These are phyloP conservation scores for Fusarium piperis DNA, from an alignment of 2,329 filamentous ascomycete species.

Conservation along the genomic window DNA sequence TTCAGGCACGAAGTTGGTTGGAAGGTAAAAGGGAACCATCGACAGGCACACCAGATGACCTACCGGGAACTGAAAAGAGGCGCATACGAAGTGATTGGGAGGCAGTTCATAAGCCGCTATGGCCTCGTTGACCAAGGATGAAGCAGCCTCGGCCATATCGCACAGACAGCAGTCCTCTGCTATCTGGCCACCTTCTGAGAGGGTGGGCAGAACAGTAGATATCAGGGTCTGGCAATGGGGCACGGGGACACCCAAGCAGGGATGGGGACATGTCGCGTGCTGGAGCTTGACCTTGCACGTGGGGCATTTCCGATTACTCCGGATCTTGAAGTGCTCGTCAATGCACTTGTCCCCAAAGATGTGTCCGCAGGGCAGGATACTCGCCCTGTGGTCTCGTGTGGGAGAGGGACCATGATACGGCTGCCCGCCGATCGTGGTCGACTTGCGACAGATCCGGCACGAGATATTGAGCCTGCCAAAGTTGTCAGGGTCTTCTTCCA, in stretches of 20 bases:
- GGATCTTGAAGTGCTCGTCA: fast-evolving
- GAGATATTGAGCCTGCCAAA: background rate
- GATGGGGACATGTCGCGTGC: background rate
- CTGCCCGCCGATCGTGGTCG: background rate
- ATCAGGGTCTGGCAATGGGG: background rate
- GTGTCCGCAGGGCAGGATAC: constrained; percentile 5
- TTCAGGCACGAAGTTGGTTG: background rate
- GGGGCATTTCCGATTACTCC: background rate
- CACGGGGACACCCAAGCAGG: background rate
- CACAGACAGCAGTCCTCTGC: background rate
- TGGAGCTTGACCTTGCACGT: background rate
- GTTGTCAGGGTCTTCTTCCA: background rate
- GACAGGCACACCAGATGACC: too few relatives aligned
- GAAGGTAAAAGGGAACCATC: too few relatives aligned
- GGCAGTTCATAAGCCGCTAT: background rate
- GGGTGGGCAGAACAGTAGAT: background rate
- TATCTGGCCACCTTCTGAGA: background rate
- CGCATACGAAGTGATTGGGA: background rate
- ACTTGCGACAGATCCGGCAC: background rate
- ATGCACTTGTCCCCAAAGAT: constrained; percentile 16
- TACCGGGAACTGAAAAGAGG: too few relatives aligned
- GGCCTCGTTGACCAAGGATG: background rate
- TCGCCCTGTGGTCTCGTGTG: background rate
- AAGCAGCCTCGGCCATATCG: background rate
- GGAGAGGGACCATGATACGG: background rate